phyloP scores from a whole-genome alignment of 345 rosid species.

The Brassica juncea region DNA sequence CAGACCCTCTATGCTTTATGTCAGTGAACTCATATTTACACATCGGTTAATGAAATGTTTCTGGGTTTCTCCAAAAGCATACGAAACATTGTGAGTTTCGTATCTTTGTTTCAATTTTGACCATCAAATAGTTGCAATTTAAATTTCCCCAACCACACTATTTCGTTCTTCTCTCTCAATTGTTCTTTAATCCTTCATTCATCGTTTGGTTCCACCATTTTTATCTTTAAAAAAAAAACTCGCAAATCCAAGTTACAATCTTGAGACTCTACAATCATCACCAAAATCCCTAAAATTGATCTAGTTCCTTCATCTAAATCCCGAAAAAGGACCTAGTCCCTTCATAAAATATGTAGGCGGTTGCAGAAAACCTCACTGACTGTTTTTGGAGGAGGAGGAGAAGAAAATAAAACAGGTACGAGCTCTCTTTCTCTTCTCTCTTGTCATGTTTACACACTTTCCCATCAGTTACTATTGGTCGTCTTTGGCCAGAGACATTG shows the following conservation, averaged over 20 bases:
- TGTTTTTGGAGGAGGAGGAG: neutral
- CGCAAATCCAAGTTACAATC: neutral
- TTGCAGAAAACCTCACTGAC: too few species aligned
- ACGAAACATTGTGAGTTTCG: too few species aligned
- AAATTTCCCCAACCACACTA: neutral
- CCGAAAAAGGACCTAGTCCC: neutral
- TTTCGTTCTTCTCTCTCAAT: neutral
- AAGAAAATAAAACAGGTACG: neutral
- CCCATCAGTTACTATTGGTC: neutral
- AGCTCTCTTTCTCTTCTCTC: neutral
- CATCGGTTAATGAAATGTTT: too few species aligned
- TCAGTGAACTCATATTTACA: too few species aligned
- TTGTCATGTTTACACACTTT: neutral
- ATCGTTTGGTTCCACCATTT: neutral
- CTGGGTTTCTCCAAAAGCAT: too few species aligned
- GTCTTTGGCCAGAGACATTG: neutral
- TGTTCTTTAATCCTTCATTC: neutral
- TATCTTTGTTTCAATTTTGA: too few species aligned
- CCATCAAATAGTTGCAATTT: too few species aligned
- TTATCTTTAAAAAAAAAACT: too few species aligned
- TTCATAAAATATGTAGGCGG: neutral
- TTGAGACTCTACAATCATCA: neutral
- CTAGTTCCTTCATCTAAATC: neutral
- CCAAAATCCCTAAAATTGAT: neutral
- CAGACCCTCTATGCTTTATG: too few species aligned